Conservation (phyloP, 352 stramenopile genomes). For the Elongisporangium undulatum region DNA sequence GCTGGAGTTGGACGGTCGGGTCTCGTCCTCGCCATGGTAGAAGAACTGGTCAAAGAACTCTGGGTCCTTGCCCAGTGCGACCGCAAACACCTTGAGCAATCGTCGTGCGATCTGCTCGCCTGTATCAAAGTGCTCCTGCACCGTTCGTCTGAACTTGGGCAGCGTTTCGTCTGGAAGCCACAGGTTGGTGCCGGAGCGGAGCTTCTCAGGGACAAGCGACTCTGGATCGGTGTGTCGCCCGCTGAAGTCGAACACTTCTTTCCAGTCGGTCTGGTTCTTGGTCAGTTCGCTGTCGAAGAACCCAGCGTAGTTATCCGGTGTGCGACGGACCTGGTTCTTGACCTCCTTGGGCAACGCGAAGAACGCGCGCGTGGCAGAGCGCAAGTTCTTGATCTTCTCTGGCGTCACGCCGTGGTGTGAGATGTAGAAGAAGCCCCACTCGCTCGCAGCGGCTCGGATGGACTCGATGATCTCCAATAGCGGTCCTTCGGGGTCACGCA, state of each 20-base stretch:
- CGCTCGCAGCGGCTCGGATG: conserved; percentile 36
- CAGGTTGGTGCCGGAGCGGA: conserved; percentile 82
- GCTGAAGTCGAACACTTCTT: conserved; percentile 64
- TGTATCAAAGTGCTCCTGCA: conserved; percentile 35
- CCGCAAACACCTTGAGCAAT: conserved; percentile 51
- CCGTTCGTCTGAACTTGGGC: conserved; percentile 30
- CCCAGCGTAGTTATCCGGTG: conserved; percentile 63
- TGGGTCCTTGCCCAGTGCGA: conserved; percentile 42
- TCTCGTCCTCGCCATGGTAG: conserved; percentile 36
- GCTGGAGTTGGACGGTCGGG: too few relatives aligned
- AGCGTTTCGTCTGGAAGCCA: conserved; percentile 29
- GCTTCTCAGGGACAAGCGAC: conserved; percentile 37
- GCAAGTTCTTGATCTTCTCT: conserved; percentile 45
- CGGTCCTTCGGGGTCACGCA: too few relatives aligned
- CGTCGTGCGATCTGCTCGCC: conserved; percentile 62
- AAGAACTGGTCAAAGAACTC: conserved; percentile 67
- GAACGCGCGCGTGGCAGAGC: conserved; percentile 56
- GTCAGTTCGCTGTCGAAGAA: conserved; percentile 91
- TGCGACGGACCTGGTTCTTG: conserved; percentile 47
- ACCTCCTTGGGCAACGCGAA: conserved; percentile 61
- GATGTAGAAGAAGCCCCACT: conserved; percentile 89
- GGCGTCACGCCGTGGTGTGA: conserved; percentile 49
- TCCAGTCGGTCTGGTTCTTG: conserved; percentile 87
- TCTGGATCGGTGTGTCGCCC: conserved; percentile 24
- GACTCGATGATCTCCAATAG: conserved; percentile 21